Evolutionary conservation across 2,329 filamentous ascomycete species (phyloP).

Genomic region (Lasiodiplodia hormozganensis): DNA sequence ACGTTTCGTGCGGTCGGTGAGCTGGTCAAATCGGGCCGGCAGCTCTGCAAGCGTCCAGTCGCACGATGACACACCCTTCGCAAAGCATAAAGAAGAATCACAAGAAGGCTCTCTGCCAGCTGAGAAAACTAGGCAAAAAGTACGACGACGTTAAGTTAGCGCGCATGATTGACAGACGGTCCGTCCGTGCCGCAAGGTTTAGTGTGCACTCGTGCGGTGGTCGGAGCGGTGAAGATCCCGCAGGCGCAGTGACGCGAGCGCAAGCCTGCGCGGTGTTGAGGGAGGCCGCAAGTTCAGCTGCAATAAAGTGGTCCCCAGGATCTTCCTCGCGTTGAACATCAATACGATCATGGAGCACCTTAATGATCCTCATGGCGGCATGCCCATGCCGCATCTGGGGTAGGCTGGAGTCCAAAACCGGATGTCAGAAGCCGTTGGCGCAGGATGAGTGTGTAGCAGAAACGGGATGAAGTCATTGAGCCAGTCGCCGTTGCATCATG

Average conservation of each 20-base stretch:
- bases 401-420: neutral
- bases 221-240: neutral
- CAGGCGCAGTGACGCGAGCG: conserved; percentile 4
- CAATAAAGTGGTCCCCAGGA: neutral
- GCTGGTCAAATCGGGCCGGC: neutral
- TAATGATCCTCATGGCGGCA: conserved; percentile 10
- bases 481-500: no score
- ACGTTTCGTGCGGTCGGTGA: neutral
- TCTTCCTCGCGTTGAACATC: conserved; percentile 16
- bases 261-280: neutral
- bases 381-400: conserved; percentile 12
- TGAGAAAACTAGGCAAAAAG: neutral
- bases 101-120: neutral
- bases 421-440: neutral
- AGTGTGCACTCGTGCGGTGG: neutral
- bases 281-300: neutral
- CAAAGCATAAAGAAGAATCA: neutral
- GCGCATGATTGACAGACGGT: neutral
- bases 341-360: conserved; percentile 21
- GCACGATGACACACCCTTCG: neutral
- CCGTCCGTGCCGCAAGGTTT: neutral
- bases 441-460: neutral
- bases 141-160: neutral
- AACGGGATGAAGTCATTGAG: conserved; percentile 20
- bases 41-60: conserved; percentile 7